Percentiles rank a stretch among this genome's conserved stretches.
phyloP scores from a whole-genome alignment of 331 rosid genomes.

The Phaseolus coccineus region DNA sequence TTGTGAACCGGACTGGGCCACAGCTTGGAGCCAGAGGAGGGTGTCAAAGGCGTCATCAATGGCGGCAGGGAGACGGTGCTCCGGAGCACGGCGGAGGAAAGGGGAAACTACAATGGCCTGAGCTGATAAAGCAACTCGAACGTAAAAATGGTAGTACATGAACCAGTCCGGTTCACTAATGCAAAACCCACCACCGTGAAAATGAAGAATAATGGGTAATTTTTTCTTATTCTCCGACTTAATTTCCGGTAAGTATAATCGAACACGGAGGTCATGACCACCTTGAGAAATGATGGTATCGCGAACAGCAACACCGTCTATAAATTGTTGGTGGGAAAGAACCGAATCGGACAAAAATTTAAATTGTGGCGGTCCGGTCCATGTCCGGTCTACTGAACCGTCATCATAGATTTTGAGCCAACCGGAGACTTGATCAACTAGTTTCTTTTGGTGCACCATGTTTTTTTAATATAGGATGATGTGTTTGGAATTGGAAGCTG shows the following conservation, averaged over 20 bases:
- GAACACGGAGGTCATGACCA: neutral
- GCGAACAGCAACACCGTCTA: constrained; percentile 22
- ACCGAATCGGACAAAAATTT: constrained; percentile 16
- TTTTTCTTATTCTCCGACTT: neutral
- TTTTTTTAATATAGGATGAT: neutral
- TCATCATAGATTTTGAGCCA: constrained; percentile 41
- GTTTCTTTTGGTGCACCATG: constrained; percentile 35
- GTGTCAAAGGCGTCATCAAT: neutral
- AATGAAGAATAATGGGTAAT: constrained; percentile 35
- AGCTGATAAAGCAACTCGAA: neutral
- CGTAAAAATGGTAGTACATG: constrained; percentile 36
- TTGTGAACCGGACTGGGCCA: neutral
- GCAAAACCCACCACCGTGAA: constrained; percentile 43
- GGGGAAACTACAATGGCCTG: constrained; percentile 35
- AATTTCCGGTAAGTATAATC: constrained; percentile 36
- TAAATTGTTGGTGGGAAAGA: constrained; percentile 28
- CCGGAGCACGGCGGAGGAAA: constrained; percentile 23
- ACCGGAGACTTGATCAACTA: constrained; percentile 43
- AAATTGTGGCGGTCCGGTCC: constrained; percentile 36
- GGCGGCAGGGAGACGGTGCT: constrained; percentile 38
- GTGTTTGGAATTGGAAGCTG: neutral
- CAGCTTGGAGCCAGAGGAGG: constrained; percentile 29
- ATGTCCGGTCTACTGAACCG: constrained; percentile 41
- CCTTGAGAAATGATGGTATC: neutral
- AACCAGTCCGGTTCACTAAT: constrained; percentile 40